Base-by-base conservation (phyloP, 441 rosid species). In the Populus hybrid region DNA sequence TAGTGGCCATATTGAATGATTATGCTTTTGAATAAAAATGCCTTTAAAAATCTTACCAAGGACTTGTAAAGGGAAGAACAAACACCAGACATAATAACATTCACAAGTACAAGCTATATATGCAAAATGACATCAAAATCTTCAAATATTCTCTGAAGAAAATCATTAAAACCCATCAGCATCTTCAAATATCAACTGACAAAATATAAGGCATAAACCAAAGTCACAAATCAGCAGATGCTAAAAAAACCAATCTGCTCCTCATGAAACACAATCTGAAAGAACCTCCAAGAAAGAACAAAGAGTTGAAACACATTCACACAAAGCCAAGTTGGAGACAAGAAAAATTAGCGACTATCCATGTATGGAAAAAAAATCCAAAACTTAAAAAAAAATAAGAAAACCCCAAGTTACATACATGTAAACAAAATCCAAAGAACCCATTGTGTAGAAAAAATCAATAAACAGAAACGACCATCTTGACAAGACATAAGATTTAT, bases 401-500 rank as follows among this genome's bases (percentile, higher is more conserved):
- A 8, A 6, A 12, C 14, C 16, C 53, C 7, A 45, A 40, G 11
- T 12, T 7, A 59, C 63, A 16, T 38, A 28, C 3, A 64, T 40
- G 71, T 64, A 64, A 64, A 71, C 29, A 64, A 40, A 77, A 71
- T 63, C 74, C 23, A 21, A n/a, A 33, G 14, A 26, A 1, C 33
- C 76, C 8, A n/a, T n/a, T 7, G 12, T 23, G 38, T 35, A 23
- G 29, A 23, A 70, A 24, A 36, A 40, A 64, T 36, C 23, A 63
- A 11, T 23, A 9, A 14, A 31, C 0, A 1, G 8, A 45, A 4
- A 68, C 3, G 21, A 50, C 9, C 20, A 2, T 14, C 2, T 18
- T 7, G 2, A 12, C 2, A 45, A 18, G 12, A 4, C 28, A 33
- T 10, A 29, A 33, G 16, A n/a, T 7, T 7, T 29, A 12, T 6